phyloP scores from a whole-genome alignment of 1,284 basidiomycete species.

The Cutaneotrichosporon arboriforme region DNA sequence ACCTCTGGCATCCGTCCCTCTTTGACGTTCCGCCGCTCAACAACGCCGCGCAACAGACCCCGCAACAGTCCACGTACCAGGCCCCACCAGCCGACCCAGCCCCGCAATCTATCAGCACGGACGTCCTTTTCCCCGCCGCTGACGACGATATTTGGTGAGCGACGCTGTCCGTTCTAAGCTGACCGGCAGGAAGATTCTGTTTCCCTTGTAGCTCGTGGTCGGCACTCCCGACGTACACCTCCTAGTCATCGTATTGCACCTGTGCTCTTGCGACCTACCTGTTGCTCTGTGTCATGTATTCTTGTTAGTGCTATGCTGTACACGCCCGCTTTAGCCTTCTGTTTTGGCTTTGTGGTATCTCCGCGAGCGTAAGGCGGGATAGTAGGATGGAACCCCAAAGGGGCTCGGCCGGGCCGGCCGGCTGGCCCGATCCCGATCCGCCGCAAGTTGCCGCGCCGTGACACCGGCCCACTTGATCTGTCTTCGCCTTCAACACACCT shows the following conservation, averaged over 20 bases:
- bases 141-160: conserved; percentile 32
- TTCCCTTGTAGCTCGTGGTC: conserved; percentile 11
- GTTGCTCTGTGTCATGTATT: not conserved
- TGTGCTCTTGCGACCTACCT: no score
- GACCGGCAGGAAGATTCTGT: conserved; percentile 22
- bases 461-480: no score
- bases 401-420: no score
- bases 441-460: no score
- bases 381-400: no score
- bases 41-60: not conserved
- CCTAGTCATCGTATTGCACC: no score
- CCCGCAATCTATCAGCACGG: not conserved
- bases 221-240: no score
- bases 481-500: no score
- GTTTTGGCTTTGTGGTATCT: no score
- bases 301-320: not conserved
- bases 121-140: conserved; percentile 24
- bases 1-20: conserved; percentile 20
- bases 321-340: not conserved
- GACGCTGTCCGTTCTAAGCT: not conserved
- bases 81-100: not conserved
- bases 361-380: no score
- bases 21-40: conserved; percentile 6
- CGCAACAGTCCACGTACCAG: not conserved
- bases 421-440: no score